Conservation (phyloP, 2,329 filamentous ascomycete species). For the Rutstroemia sp. region DNA sequence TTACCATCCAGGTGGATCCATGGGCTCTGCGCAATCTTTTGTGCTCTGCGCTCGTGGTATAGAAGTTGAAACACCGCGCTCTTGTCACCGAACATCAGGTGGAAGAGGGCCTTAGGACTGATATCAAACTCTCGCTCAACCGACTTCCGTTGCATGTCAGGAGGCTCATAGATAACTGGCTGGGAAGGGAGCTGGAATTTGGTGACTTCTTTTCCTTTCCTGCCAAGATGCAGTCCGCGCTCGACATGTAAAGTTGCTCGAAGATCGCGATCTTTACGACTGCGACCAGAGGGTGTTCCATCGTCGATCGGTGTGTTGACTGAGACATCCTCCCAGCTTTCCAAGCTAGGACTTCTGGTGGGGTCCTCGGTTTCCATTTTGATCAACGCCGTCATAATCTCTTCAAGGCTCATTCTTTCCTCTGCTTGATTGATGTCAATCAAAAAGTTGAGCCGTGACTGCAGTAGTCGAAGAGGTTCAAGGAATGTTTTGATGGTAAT, state of each 20-base stretch:
- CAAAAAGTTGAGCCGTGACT: slow-evolving; percentile 76
- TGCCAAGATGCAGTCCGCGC: slow-evolving; percentile 45
- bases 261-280: slow-evolving; percentile 40
- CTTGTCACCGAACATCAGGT: slow-evolving; percentile 94
- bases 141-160: slow-evolving; percentile 68
- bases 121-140: slow-evolving; percentile 82
- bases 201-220: slow-evolving; percentile 25
- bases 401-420: slow-evolving; percentile 59
- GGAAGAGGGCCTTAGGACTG: slow-evolving; percentile 89
- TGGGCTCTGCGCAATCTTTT: slow-evolving; percentile 76
- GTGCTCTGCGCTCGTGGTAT: slow-evolving; percentile 59
- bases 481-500: slow-evolving; percentile 91
- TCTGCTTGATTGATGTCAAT: slow-evolving; percentile 73
- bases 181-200: slow-evolving; percentile 79
- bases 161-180: slow-evolving; percentile 76
- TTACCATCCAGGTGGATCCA: slow-evolving; percentile 69
- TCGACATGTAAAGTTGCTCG: slow-evolving; percentile 55
- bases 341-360: slow-evolving; percentile 63
- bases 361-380: slow-evolving; percentile 61
- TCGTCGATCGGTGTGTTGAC: slow-evolving; percentile 53
- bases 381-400: slow-evolving; percentile 64
- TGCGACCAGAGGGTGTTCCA: slow-evolving; percentile 37
- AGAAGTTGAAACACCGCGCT: slow-evolving; percentile 68
- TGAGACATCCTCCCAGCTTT: slow-evolving; percentile 86
- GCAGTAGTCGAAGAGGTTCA: slow-evolving; percentile 75